phyloP scores from a whole-genome alignment of 805 yeast species.

The Torulaspora gathmanii region DNA sequence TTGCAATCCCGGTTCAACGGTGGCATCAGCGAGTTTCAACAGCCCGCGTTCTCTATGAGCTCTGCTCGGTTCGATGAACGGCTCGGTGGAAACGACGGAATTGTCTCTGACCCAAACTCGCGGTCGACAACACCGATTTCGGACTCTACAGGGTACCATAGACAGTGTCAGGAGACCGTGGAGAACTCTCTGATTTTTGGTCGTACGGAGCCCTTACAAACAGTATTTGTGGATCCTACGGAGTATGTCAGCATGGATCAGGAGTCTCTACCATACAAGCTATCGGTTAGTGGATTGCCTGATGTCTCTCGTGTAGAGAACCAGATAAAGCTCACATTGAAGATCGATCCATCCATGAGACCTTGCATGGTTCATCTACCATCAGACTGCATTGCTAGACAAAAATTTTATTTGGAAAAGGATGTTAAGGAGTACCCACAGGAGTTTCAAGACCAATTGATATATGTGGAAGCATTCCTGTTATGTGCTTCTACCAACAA shows the following conservation, averaged over 20 bases:
- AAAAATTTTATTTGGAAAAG: conserved; percentile 65
- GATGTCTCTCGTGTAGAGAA: conserved; percentile 88
- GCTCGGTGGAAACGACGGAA: not conserved
- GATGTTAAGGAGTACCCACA: conserved; percentile 40
- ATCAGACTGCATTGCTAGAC: conserved; percentile 80
- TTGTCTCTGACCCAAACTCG: conserved; percentile 2
- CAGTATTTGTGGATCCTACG: conserved; percentile 24
- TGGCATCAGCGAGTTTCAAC: conserved; percentile 1
- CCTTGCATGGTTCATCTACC: conserved; percentile 75
- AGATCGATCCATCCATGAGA: conserved; percentile 60
- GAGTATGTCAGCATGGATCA: conserved; percentile 29
- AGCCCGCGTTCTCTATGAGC: conserved; percentile 7
- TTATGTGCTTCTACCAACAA: conserved; percentile 49
- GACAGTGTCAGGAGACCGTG: conserved; percentile 19
- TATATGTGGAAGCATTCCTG: conserved; percentile 77
- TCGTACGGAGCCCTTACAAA: conserved; percentile 20
- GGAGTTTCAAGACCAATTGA: conserved; percentile 48
- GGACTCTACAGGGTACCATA: conserved; percentile 10
- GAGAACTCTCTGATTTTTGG: conserved; percentile 23
- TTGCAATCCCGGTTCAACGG: conserved; percentile 2
- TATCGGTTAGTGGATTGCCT: conserved; percentile 63
- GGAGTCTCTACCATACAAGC: conserved; percentile 39
- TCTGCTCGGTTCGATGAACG: conserved; percentile 3
- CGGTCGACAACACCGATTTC: conserved; percentile 4
- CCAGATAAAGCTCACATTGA: conserved; percentile 73